Evolutionary conservation across 2,329 filamentous ascomycete species (phyloP), one percentile per base, ranked within the genome.

Genomic region (Colletotrichum gigasporum): DNA sequence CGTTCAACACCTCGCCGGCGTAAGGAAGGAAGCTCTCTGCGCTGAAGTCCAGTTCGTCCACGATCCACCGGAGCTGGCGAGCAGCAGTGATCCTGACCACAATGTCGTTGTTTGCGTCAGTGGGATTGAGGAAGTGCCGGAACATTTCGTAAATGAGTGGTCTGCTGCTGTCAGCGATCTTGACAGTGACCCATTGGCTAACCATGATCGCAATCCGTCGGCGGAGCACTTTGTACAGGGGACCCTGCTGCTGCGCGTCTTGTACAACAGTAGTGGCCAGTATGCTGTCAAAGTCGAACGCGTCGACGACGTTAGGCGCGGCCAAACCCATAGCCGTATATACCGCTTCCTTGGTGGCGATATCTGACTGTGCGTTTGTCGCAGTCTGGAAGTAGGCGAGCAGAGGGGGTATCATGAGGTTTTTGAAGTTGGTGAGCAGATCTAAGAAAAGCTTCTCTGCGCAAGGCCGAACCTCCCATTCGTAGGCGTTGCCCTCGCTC

Each of bases 401-500:
- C 26, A 99, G 81, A 14, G 93, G 94, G 45, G 91, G 87, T 9
- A 93, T 87, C 37, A 98, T 85, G 26, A 96, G 83, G 47, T 90
- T 83, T 78, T 96, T 97, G 84, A 93, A 96, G 79, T 97, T 90
- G 66, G 93, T 92, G 65, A 97, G 87, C 16, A 99, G 86, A 71
- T 97, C 94, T 69, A 97, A 84, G 77, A 98, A 97, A 12, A 99
- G 84, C 76, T 94, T 96, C 77, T 99, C 96, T 0, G 96, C 91
- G 74, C 95, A 98, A 2, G 94, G 93, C 30, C 95, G 89, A 55
- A 98, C 90, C 63, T 95, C 92, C 81, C 94, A 97, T 72, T 98
- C 94, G 85, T 92, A 98, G 2, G 91, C 92, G 69, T 93, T 92
- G 34, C 91, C 90, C 63, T 92, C 88, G 65, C 90, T 91, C 71